Conservation (phyloP, 2,329 filamentous ascomycete genomes). For the Aspergillus ruber region DNA sequence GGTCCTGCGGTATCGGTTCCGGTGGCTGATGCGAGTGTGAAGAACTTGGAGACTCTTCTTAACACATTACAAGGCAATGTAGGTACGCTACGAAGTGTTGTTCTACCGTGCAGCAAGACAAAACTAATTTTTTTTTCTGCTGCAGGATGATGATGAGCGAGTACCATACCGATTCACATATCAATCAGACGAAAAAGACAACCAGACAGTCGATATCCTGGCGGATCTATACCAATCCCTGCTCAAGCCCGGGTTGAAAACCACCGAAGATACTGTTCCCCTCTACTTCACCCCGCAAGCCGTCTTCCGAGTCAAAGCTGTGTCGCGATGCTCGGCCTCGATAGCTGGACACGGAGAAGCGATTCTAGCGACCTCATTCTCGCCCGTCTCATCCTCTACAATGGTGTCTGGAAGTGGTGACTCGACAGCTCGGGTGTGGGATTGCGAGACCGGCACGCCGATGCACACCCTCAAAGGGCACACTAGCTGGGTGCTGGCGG, state of each 20-base stretch:
- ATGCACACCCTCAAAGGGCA: constrained; percentile 81
- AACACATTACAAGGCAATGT: constrained; percentile 78
- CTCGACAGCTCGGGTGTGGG: constrained; percentile 86
- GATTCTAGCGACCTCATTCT: constrained; percentile 81
- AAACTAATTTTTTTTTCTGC: constrained; percentile 1
- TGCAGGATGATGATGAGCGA: constrained; percentile 52
- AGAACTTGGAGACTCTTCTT: constrained; percentile 79
- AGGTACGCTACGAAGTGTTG: constrained; percentile 24
- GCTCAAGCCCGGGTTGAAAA: constrained; percentile 45
- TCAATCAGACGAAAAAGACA: constrained; percentile 34
- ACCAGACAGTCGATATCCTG: constrained; percentile 39
- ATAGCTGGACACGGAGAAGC: constrained; percentile 89
- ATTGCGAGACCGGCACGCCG: constrained; percentile 87
- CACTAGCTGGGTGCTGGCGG: constrained; percentile 80
- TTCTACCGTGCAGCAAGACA: neutral
- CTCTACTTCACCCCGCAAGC: constrained; percentile 73
- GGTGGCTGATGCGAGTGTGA: constrained; percentile 76
- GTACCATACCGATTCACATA: constrained; percentile 63
- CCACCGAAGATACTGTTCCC: constrained; percentile 56
- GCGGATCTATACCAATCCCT: constrained; percentile 47
- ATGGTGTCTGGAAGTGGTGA: constrained; percentile 89
- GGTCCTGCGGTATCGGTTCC: constrained; percentile 69
- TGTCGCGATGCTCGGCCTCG: constrained; percentile 79
- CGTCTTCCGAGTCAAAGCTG: constrained; percentile 86
- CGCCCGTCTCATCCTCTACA: constrained; percentile 66